A percentile compares a stretch with the other conserved stretches of the same genome.
Conservation (phyloP, 2,329 filamentous ascomycete genomes). For the Aureobasidium sp. region DNA sequence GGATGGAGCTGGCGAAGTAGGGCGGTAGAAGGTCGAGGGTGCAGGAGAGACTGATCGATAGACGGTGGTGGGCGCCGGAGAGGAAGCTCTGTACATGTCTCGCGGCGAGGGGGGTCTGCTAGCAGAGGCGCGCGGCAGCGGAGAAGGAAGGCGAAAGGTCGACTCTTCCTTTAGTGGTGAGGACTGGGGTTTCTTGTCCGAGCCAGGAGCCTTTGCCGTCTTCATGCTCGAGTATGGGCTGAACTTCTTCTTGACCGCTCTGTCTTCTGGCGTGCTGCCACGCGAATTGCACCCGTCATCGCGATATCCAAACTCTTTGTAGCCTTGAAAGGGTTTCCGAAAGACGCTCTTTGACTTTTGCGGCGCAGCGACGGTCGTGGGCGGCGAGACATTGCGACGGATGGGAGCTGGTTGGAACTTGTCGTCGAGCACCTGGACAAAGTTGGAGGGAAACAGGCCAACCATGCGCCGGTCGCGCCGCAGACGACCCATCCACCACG, state of each 20-base stretch:
- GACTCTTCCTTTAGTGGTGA: constrained; percentile 22
- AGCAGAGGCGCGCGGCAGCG: constrained; percentile 24
- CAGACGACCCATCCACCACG: constrained; percentile 95
- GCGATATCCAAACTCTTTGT: constrained; percentile 34
- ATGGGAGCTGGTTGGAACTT: constrained; percentile 65
- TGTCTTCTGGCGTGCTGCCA: constrained; percentile 22
- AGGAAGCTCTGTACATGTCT: constrained; percentile 21
- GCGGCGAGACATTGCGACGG: constrained; percentile 51
- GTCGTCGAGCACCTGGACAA: constrained; percentile 82
- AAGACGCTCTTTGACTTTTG: constrained; percentile 50
- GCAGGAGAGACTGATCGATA: constrained; percentile 34
- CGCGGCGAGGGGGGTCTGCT: constrained; percentile 22
- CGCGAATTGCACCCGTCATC: constrained; percentile 20
- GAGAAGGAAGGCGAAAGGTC: constrained; percentile 27
- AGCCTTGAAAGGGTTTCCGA: constrained; percentile 60
- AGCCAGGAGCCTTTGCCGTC: constrained; percentile 33
- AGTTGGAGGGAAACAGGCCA: constrained; percentile 93
- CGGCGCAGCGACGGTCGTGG: constrained; percentile 45
- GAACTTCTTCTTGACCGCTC: constrained; percentile 34
- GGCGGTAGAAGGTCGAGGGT: constrained; percentile 30
- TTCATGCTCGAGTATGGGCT: constrained; percentile 47
- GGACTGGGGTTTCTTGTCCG: constrained; percentile 22
- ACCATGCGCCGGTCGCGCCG: constrained; percentile 84
- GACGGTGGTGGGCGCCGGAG: constrained; percentile 19
- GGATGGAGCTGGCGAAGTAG: constrained; percentile 18